These are phyloP conservation scores for Bolboschoenoplectus hybrid DNA, from an alignment of 202 grass and related monocot genomes.

Conservation along the genomic window DNA sequence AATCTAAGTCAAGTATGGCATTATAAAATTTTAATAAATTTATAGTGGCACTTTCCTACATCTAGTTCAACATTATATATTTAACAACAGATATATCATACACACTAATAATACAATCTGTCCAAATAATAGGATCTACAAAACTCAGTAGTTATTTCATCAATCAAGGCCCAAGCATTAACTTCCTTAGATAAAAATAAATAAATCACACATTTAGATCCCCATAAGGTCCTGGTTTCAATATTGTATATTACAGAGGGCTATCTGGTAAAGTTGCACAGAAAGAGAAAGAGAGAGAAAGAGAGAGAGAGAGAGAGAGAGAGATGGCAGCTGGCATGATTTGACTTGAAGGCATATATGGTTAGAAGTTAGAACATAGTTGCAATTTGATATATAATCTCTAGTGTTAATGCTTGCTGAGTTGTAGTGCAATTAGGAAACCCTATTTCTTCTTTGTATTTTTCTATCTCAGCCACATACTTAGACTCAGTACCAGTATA, in stretches of 20 bases:
- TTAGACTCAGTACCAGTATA: not conserved
- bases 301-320: not conserved
- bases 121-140: not conserved
- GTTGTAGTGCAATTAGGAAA: constrained; percentile 34
- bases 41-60: not conserved
- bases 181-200: not conserved
- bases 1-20: not conserved
- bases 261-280: constrained; percentile 4
- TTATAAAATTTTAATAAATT: not conserved
- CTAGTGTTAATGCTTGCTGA: constrained; percentile 36
- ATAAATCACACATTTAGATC: not conserved
- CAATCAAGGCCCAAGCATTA: not conserved
- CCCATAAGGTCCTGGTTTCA: not conserved
- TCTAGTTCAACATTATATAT: not conserved
- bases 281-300: not conserved
- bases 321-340: constrained; percentile 31
- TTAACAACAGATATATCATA: not conserved
- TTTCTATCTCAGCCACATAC: not conserved
- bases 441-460: constrained; percentile 20
- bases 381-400: not conserved
- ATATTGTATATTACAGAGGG: not conserved
- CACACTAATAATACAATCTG: not conserved
- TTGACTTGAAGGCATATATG: constrained; percentile 2
- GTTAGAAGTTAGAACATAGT: not conserved
- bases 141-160: not conserved